Percentiles rank a stretch among this genome's conserved stretches.
Evolutionary conservation across 2,329 filamentous ascomycete genomes (phyloP).

Genomic region (Trichoderma afroharzianum): DNA sequence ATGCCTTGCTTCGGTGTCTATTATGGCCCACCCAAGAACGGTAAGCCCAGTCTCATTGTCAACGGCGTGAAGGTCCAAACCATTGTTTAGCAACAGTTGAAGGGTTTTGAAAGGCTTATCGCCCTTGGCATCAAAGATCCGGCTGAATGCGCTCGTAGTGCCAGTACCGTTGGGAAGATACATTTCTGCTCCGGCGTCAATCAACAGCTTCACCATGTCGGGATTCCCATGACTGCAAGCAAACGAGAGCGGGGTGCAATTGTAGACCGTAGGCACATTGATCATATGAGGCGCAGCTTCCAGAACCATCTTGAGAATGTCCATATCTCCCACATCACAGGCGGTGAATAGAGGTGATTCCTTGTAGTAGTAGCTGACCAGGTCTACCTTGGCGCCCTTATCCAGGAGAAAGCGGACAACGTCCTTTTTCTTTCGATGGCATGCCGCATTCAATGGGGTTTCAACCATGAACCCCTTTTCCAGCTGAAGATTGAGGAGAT

Average conservation of each 20-base stretch:
- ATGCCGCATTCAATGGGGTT: constrained; percentile 22
- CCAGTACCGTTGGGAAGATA: background rate
- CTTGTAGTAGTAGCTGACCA: constrained; percentile 12
- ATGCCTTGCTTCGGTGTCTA: constrained; percentile 13
- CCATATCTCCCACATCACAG: constrained; percentile 16
- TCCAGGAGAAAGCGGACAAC: constrained; percentile 22
- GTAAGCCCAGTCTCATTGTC: constrained; percentile 19
- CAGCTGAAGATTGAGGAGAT: constrained; percentile 21
- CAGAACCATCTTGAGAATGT: constrained; percentile 21
- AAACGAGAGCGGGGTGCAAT: constrained; percentile 20
- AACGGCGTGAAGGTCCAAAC: constrained; percentile 22
- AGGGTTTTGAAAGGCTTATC: constrained; percentile 17
- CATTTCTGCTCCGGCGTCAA: constrained; percentile 23
- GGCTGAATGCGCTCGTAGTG: constrained; percentile 17
- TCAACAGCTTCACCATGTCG: constrained; percentile 19
- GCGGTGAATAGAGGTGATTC: constrained; percentile 23
- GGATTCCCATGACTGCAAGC: constrained; percentile 20
- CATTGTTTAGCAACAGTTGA: constrained; percentile 20
- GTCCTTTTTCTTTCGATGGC: constrained; percentile 10
- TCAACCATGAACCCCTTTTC: constrained; percentile 17
- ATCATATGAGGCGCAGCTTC: constrained; percentile 22
- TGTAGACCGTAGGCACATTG: constrained; percentile 14
- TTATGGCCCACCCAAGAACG: constrained; percentile 21
- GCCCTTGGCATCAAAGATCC: constrained; percentile 10
- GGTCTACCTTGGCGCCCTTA: constrained; percentile 20